phyloP scores from a whole-genome alignment of 352 stramenopile species.

The Phytophthora crassamura region DNA sequence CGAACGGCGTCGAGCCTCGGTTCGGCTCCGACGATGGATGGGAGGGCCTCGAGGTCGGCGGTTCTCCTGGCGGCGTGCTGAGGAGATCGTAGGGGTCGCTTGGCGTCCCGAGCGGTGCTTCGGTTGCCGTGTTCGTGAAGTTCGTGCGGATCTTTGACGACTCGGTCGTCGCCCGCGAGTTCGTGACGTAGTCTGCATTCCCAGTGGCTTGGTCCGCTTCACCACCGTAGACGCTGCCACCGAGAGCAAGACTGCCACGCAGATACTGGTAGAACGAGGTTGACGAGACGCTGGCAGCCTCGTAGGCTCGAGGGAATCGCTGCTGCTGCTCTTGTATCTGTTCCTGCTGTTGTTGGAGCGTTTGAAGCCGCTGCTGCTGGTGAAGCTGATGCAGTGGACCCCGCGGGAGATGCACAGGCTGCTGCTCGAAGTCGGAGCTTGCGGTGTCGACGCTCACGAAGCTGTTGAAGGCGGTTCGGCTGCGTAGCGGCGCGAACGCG shows the following conservation, averaged over 20 bases:
- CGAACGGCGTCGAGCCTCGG: conserved; percentile 21
- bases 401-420: background rate
- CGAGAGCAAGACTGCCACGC: conserved; percentile 16
- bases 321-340: conserved; percentile 35
- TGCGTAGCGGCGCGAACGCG: conserved; percentile 21
- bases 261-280: conserved; percentile 31
- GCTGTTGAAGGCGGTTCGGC: conserved; percentile 30
- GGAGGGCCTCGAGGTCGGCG: conserved; percentile 35
- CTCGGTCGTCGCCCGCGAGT: conserved; percentile 27
- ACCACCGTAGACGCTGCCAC: conserved; percentile 1
- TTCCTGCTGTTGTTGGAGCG: conserved; percentile 33
- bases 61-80: conserved; percentile 61
- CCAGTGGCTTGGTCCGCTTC: background rate
- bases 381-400: conserved; percentile 31
- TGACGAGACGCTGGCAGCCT: conserved; percentile 27
- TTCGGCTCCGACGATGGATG: conserved; percentile 26
- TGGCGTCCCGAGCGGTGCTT: conserved; percentile 37
- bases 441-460: conserved; percentile 40
- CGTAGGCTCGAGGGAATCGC: conserved; percentile 27
- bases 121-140: conserved; percentile 39
- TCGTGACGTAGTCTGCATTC: conserved; percentile 7
- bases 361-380: conserved; percentile 28
- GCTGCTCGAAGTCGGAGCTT: conserved; percentile 22
- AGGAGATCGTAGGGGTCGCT: conserved; percentile 56
- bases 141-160: conserved; percentile 54